Evolutionary conservation across 805 yeast genomes (phyloP).

Genomic region (Metschnikowia lochheadii): DNA sequence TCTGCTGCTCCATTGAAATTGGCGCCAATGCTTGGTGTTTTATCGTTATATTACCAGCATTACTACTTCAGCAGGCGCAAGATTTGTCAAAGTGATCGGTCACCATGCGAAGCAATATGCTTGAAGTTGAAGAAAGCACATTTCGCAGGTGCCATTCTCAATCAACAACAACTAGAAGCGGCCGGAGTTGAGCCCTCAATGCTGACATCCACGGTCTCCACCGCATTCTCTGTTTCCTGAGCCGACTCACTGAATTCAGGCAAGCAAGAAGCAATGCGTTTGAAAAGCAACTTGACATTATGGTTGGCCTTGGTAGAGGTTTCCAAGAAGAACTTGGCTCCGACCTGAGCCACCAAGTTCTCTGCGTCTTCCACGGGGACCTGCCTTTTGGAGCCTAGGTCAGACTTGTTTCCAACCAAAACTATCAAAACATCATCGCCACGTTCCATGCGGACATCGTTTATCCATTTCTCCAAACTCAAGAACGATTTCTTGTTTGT

Average conservation of each 20-base stretch:
- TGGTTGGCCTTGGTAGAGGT: slow-evolving; percentile 94
- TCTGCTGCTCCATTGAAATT: neutral
- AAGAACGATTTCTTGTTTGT: slow-evolving; percentile 82
- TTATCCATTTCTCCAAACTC: slow-evolving; percentile 86
- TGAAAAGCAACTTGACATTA: slow-evolving; percentile 85
- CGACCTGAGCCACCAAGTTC: slow-evolving; percentile 62
- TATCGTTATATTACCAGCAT: neutral
- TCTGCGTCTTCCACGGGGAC: slow-evolving; percentile 85
- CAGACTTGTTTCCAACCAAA: slow-evolving; percentile 89
- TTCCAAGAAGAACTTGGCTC: slow-evolving; percentile 80
- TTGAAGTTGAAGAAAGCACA: no score
- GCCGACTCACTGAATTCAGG: slow-evolving; percentile 59
- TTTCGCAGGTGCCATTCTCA: neutral
- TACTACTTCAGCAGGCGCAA: neutral
- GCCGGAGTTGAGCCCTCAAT: slow-evolving; percentile 23
- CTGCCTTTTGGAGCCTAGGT: slow-evolving; percentile 72
- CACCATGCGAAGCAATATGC: neutral
- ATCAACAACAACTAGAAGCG: slow-evolving; percentile 13
- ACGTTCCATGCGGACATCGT: slow-evolving; percentile 89
- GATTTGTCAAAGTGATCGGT: neutral
- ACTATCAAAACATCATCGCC: slow-evolving; percentile 87
- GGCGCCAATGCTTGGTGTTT: neutral
- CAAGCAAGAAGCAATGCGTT: slow-evolving; percentile 82
- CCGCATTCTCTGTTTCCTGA: slow-evolving; percentile 18
- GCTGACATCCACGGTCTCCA: slow-evolving; percentile 38